These are phyloP conservation scores for Fusarium domesticum DNA, from an alignment of 2,329 filamentous ascomycete species.

Conservation along the genomic window DNA sequence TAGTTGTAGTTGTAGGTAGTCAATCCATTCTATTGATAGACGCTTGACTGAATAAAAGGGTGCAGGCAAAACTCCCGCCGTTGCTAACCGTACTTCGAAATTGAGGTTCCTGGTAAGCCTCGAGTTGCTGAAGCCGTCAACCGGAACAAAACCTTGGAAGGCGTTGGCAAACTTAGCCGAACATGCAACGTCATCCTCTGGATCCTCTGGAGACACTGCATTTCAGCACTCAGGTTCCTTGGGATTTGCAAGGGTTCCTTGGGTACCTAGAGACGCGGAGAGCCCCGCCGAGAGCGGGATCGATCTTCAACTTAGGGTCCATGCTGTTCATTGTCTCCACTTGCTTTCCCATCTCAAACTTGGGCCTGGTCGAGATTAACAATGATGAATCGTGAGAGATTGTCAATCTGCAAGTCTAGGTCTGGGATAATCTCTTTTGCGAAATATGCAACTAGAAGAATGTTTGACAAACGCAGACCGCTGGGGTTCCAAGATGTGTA, in stretches of 20 bases:
- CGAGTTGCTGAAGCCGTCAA: neutral
- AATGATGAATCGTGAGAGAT: neutral
- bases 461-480: too few species aligned
- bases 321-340: constrained; percentile 14
- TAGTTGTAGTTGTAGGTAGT: neutral
- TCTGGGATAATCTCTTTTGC: neutral
- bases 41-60: too few species aligned
- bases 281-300: constrained; percentile 24
- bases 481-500: too few species aligned
- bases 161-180: constrained; percentile 3
- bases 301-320: constrained; percentile 24
- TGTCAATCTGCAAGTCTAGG: neutral
- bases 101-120: neutral
- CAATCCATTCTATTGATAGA: neutral
- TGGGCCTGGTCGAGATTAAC: constrained; percentile 4
- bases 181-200: constrained; percentile 23
- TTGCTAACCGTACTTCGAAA: neutral
- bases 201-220: constrained; percentile 19
- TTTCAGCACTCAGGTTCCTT: constrained; percentile 9
- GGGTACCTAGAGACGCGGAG: constrained; percentile 17
- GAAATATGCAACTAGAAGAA: too few species aligned
- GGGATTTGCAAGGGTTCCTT: constrained; percentile 10
- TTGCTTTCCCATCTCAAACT: constrained; percentile 1
- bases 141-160: neutral
- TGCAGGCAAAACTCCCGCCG: too few species aligned